Evolutionary conservation across 331 rosid species (phyloP).

Genomic region (Rosa hybrid): DNA sequence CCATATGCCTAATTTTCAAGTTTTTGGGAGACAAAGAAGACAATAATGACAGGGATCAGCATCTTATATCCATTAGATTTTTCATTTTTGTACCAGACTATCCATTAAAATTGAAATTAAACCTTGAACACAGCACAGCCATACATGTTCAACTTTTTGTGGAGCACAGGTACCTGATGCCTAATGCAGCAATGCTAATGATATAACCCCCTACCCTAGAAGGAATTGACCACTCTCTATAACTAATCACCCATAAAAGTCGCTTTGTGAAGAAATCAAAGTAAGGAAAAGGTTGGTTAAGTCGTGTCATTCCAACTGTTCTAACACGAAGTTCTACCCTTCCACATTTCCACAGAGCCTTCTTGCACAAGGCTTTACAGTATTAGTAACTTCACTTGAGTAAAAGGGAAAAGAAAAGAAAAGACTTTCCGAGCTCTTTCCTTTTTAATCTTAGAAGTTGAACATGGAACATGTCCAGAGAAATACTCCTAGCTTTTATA

Average conservation of each 20-base stretch:
- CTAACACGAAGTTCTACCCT: neutral
- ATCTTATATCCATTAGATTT: neutral
- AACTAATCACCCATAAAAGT: neutral
- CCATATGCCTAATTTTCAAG: constrained; percentile 43
- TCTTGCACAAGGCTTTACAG: neutral
- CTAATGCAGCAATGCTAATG: constrained; percentile 6
- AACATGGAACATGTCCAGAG: neutral
- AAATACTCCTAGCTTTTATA: neutral
- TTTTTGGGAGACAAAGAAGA: constrained; percentile 28
- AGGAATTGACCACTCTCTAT: neutral
- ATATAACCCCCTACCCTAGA: constrained; percentile 9
- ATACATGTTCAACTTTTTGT: neutral
- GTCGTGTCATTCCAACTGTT: constrained; percentile 2
- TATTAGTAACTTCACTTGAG: neutral
- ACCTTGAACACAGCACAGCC: neutral
- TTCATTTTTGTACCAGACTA: neutral
- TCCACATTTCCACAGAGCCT: neutral
- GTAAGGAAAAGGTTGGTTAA: neutral
- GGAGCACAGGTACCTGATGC: neutral
- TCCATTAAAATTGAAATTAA: neutral
- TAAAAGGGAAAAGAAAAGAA: neutral
- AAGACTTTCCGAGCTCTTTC: neutral
- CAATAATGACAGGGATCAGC: constrained; percentile 14
- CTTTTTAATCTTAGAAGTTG: neutral
- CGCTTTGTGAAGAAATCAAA: neutral